These are phyloP conservation scores for Periglandula ipomoeae DNA, from an alignment of 2,329 filamentous ascomycete genomes.

Conservation along the genomic window DNA sequence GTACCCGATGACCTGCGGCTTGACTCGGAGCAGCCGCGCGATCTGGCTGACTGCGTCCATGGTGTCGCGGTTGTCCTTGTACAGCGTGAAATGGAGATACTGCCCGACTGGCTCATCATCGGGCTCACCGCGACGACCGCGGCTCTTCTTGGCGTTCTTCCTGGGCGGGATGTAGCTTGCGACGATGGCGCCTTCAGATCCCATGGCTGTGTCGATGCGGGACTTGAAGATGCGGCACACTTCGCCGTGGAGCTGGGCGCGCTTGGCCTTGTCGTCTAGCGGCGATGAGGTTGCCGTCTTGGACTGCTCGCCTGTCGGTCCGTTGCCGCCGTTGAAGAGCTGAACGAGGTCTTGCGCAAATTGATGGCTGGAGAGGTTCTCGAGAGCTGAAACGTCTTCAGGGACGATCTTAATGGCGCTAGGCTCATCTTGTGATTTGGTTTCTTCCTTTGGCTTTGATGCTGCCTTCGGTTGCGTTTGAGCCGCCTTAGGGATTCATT, in stretches of 20 bases:
- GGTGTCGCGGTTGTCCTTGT: constrained; percentile 95
- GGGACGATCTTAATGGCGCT: constrained; percentile 18
- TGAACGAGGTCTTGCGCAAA: constrained; percentile 32
- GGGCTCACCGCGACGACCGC: constrained; percentile 16
- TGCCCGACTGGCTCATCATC: constrained; percentile 46
- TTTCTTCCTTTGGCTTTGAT: constrained; percentile 1
- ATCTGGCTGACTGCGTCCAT: constrained; percentile 82
- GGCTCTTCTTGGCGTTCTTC: constrained; percentile 20
- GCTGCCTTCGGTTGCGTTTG: constrained; percentile 11
- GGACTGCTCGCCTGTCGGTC: constrained; percentile 18
- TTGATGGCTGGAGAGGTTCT: constrained; percentile 27
- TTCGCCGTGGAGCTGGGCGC: constrained; percentile 44
- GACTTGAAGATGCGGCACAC: constrained; percentile 75
- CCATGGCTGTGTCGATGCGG: constrained; percentile 66
- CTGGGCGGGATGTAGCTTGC: constrained; percentile 52
- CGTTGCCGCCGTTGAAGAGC: constrained; percentile 29
- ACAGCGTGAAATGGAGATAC: constrained; percentile 82
- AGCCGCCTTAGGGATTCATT: constrained; percentile 8
- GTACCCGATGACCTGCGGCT: constrained; percentile 61
- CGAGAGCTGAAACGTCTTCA: constrained; percentile 27
- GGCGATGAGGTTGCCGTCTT: constrained; percentile 29
- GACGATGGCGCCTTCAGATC: constrained; percentile 47
- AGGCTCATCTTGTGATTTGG: constrained; percentile 12
- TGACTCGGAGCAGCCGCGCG: constrained; percentile 63
- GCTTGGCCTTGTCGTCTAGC: constrained; percentile 34